Evolutionary conservation across 2,329 filamentous ascomycete species (phyloP).

Genomic region (Colletotrichum sp.): DNA sequence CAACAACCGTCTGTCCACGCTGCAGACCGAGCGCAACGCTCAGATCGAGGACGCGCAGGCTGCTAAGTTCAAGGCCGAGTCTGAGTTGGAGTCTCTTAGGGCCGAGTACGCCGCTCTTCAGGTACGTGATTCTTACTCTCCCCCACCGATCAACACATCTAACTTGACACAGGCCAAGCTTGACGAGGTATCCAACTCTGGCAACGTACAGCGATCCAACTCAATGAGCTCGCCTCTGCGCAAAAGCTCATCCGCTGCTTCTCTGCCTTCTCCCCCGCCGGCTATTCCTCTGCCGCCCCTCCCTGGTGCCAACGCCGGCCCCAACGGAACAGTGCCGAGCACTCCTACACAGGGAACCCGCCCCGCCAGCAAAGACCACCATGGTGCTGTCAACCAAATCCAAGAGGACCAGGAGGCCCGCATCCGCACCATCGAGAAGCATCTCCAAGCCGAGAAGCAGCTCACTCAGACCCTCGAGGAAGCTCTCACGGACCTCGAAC

Average conservation of each 20-base stretch:
- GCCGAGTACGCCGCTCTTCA: slow-evolving; percentile 79
- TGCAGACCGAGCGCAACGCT: slow-evolving; percentile 75
- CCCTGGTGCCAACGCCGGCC: slow-evolving; percentile 60
- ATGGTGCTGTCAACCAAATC: slow-evolving; percentile 73
- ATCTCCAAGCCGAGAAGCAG: slow-evolving; percentile 94
- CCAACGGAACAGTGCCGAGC: slow-evolving; percentile 46
- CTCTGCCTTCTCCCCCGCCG: slow-evolving; percentile 90
- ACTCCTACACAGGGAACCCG: slow-evolving; percentile 63
- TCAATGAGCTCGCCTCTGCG: slow-evolving; percentile 73
- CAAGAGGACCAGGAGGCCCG: slow-evolving; percentile 95
- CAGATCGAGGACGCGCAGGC: slow-evolving; percentile 81
- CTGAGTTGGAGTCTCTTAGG: slow-evolving; percentile 70
- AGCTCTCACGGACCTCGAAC: slow-evolving; percentile 91
- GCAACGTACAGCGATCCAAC: slow-evolving; percentile 62
- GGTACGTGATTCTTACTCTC: slow-evolving; percentile 53
- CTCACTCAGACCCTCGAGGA: slow-evolving; percentile 95
- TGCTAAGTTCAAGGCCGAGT: slow-evolving; percentile 66
- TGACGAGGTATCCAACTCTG: slow-evolving; percentile 18
- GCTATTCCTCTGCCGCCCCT: slow-evolving; percentile 95
- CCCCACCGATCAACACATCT: slow-evolving; percentile 20
- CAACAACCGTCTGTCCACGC: slow-evolving; percentile 83
- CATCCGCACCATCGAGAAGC: slow-evolving; percentile 95
- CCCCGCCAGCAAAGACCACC: slow-evolving; percentile 80
- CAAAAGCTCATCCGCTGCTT: slow-evolving; percentile 83
- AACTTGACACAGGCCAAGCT: slow-evolving; percentile 50